Evolutionary conservation across 2,329 filamentous ascomycete species (phyloP), one percentile per base, ranked within the genome.

Genomic region (Massarina eburnea): DNA sequence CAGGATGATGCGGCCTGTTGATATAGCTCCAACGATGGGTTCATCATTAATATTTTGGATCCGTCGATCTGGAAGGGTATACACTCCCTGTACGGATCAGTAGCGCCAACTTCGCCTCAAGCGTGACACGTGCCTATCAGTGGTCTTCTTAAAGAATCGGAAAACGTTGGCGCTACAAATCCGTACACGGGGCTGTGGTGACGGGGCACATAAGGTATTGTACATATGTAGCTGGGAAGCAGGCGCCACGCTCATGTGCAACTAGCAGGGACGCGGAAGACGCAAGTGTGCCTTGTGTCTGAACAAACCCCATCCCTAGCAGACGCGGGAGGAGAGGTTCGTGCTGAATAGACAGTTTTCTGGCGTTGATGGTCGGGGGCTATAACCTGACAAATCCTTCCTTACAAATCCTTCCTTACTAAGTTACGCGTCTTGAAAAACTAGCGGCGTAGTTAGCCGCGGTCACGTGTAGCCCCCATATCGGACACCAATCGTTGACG

Each of bases 21-120:
- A 32, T 30, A 41, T 41, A 24, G 10, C 4, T n/a, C 39, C 26
- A 41, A 14, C 19, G 20, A 15, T 22, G 39, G 32, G 36, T 55
- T 35, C 46, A 60, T 60, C 50, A 39, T 49, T 51, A 49, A 58
- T 54, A 50, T 44, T 39, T 48, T 46, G 46, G 7, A 26, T 14
- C 19, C 36, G 43, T 21, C 30, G 29, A 46, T 46, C 36, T 43
- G 18, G 27, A 42, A 26, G 24, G 41, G 22, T 45, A 20, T 30
- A 30, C 8, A 34, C 26, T 15, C 29, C 38, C 41, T 12, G 21
- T 4, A 15, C 14, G 29, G 37, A 17, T 27, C 30, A 36, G 29
- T 34, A 24, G 29, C 41, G 27, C 38, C 32, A 35, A n/a, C n/a
- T n/a, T n/a, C n/a, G n/a, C n/a, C n/a, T n/a, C n/a, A n/a, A n/a